These are phyloP conservation scores for Alternaria infectoria DNA, from an alignment of 2,329 filamentous ascomycete species.

Conservation along the genomic window DNA sequence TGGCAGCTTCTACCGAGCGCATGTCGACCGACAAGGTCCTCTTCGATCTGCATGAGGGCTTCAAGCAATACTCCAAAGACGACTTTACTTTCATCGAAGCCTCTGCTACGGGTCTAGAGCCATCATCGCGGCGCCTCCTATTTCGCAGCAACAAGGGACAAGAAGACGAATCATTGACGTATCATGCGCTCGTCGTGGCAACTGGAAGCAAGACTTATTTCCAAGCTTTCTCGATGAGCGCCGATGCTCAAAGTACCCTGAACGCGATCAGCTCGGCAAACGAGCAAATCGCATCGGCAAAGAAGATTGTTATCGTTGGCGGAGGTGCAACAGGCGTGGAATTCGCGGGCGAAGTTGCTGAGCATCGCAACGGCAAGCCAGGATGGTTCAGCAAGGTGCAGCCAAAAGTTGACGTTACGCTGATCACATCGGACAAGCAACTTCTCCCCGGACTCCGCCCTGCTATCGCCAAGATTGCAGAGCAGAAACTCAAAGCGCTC, in stretches of 20 bases:
- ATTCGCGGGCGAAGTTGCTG: constrained; percentile 57
- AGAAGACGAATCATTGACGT: constrained; percentile 48
- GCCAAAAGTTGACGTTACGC: constrained; percentile 50
- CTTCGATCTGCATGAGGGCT: constrained; percentile 56
- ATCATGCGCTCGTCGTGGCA: constrained; percentile 63
- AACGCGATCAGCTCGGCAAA: constrained; percentile 47
- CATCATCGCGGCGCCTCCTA: constrained; percentile 51
- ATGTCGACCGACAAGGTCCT: constrained; percentile 58
- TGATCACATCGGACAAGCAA: constrained; percentile 51
- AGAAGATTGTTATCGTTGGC: constrained; percentile 56
- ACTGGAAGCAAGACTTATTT: constrained; percentile 59
- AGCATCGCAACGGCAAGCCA: constrained; percentile 49
- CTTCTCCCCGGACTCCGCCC: constrained; percentile 52
- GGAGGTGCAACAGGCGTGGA: constrained; percentile 59
- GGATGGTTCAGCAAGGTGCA: constrained; percentile 44
- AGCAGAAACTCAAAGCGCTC: constrained; percentile 54
- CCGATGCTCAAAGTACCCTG: constrained; percentile 27
- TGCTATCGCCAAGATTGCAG: constrained; percentile 51
- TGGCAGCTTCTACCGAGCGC: constrained; percentile 56
- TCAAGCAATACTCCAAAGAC: constrained; percentile 57
- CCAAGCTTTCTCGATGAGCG: constrained; percentile 53
- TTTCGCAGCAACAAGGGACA: constrained; percentile 43
- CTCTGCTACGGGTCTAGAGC: constrained; percentile 56
- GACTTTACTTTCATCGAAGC: constrained; percentile 60
- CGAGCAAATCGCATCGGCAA: constrained; percentile 44